phyloP scores from a whole-genome alignment of 495 filamentous ascomycete genomes.

The Platismatia glauca region DNA sequence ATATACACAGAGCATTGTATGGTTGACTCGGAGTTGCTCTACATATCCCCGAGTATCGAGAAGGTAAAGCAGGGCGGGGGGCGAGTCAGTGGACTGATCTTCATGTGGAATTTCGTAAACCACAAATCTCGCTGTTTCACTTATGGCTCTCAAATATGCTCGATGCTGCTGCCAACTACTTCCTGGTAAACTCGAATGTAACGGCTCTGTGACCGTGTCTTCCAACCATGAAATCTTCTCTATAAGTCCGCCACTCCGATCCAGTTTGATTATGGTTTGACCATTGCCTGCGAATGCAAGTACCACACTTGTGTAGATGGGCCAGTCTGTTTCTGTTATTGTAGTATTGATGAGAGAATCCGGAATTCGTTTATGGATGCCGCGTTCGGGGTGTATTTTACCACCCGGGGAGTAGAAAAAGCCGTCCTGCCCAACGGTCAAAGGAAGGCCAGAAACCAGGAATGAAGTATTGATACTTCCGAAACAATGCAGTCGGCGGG shows the following conservation, averaged over 20 bases:
- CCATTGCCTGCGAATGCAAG: background rate
- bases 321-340: no score
- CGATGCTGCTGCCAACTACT: background rate
- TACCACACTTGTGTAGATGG: no score
- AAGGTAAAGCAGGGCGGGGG: background rate
- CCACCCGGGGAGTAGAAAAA: slow-evolving; percentile 2
- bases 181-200: background rate
- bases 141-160: background rate
- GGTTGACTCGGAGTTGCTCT: background rate
- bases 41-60: background rate
- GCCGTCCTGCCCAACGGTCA: slow-evolving; percentile 2
- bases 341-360: background rate
- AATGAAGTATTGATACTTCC: background rate
- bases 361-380: slow-evolving; percentile 2
- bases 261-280: background rate
- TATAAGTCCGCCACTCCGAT: background rate
- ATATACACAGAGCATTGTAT: fast-evolving
- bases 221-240: slow-evolving; percentile 1
- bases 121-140: background rate
- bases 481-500: background rate
- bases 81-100: background rate
- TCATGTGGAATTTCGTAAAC: background rate
- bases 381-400: background rate
- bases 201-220: background rate
- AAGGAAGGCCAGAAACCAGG: background rate